Conservation (phyloP, 192 early-diverging fungal genomes). For the Spizellomyces sp. region DNA sequence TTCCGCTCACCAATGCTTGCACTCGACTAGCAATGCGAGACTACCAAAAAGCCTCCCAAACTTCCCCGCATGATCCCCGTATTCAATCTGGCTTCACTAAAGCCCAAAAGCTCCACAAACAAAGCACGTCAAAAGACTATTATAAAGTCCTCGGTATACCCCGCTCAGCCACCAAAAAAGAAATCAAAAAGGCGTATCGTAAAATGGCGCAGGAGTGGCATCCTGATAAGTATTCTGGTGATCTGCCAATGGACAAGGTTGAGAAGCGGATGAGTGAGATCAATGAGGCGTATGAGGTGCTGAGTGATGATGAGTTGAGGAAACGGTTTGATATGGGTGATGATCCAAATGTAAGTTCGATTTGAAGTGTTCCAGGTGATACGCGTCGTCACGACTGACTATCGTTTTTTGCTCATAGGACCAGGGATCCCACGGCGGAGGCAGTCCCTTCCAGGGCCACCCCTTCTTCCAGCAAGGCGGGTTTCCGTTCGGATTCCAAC, state of each 20-base stretch:
- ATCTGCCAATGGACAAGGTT: slow-evolving; percentile 66
- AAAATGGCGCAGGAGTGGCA: slow-evolving; percentile 86
- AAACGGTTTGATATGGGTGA: slow-evolving; percentile 54
- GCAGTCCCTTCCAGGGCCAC: slow-evolving; percentile 18
- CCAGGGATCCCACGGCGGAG: not conserved
- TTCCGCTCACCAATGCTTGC: not conserved
- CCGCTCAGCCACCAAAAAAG: slow-evolving; percentile 66
- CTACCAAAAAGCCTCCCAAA: slow-evolving; percentile 70
- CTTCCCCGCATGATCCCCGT: slow-evolving; percentile 52
- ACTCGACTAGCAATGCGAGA: slow-evolving; percentile 62
- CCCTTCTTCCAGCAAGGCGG: slow-evolving; percentile 48
- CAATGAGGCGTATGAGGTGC: slow-evolving; percentile 90
- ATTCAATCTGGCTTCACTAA: slow-evolving; percentile 47
- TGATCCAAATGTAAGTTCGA: slow-evolving; percentile 53
- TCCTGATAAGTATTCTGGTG: slow-evolving; percentile 62
- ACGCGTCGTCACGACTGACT: not conserved
- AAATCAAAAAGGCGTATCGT: slow-evolving; percentile 93
- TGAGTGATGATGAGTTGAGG: slow-evolving; percentile 48
- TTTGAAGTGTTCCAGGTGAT: not conserved
- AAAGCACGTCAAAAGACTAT: slow-evolving; percentile 76
- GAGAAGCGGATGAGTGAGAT: slow-evolving; percentile 90
- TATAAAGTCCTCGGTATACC: slow-evolving; percentile 93
- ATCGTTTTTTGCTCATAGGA: not conserved
- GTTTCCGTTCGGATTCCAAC: slow-evolving; percentile 38
- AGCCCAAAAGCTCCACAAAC: slow-evolving; percentile 63